Evolutionary conservation across 495 filamentous ascomycete genomes (phyloP).

Genomic region (Tuber borchii): DNA sequence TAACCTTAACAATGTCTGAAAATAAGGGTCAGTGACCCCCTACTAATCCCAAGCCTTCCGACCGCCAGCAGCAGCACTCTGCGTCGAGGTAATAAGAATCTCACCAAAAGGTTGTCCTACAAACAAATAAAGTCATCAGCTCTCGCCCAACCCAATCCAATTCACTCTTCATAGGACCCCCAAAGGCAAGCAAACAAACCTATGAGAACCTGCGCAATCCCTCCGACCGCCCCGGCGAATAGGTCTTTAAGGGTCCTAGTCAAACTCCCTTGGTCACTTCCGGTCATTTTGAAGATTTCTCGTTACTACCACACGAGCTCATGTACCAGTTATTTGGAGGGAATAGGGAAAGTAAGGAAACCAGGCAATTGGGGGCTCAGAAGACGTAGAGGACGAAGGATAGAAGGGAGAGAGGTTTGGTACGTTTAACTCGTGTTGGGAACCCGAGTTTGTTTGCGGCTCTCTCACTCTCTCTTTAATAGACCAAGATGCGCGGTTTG

Average conservation of each 20-base stretch:
- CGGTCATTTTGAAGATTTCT: neutral
- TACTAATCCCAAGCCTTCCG: neutral
- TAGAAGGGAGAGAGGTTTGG: neutral
- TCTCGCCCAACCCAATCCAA: neutral
- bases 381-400: neutral
- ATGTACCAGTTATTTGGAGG: neutral
- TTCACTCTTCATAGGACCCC: neutral
- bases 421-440: neutral
- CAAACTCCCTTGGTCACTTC: slow-evolving; percentile 31
- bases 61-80: neutral
- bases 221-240: slow-evolving; percentile 81
- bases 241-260: slow-evolving; percentile 75
- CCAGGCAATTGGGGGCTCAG: neutral
- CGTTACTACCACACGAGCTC: neutral
- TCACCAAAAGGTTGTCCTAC: slow-evolving; percentile 87
- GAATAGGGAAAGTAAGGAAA: neutral
- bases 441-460: neutral
- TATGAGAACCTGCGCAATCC: slow-evolving; percentile 87
- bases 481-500: neutral
- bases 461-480: neutral
- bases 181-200: slow-evolving; percentile 54
- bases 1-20: slow-evolving; percentile 93
- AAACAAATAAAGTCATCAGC: slow-evolving; percentile 11
- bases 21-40: slow-evolving; percentile 21
- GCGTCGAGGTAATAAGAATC: neutral